Base-by-base conservation (phyloP, 805 yeast genomes). In the Teunomyces kruisii region DNA sequence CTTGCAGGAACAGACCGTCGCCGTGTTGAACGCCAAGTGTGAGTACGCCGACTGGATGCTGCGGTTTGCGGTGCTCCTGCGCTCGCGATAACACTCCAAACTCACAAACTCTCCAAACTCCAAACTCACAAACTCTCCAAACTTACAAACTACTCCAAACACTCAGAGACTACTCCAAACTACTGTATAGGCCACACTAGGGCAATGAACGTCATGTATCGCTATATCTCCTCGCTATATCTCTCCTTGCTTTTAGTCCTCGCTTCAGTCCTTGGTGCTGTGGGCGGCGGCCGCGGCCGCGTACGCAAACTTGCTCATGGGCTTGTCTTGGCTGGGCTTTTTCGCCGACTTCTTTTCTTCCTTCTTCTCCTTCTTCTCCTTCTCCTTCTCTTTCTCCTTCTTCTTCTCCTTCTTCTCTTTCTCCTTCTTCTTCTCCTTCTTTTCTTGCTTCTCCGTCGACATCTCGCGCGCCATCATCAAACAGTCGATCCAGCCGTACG, bases 401-500 rank as follows among this genome's bases (percentile, higher is more conserved):
- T 28, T 14, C 17, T 5, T 9, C 26, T 29, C 36, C 15, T 28
- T 28, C 31, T 28, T 27, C 28, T n/a, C 22, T 19, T 26, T 27
- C 19, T 38, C 42, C 37, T 37, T 32, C 28, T 1, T n/a, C 27
- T 45, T 37, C n/a, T 16, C 33, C 24, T 12, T 37, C 28, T 29
- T 13, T 9, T 17, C 39, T 37, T 41, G 16, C n/a, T 26, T 22
- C 4, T n/a, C 7, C 27, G 13, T 38, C 32, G 45, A 65, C 55
- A 83, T 55, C 40, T 83, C 81, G 52, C 84, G 82, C 2, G 89
- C 87, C 51, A 78, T 77, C 51, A 86, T 66, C 46, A 86, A 70
- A 41, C 89, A 78, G 39, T 83, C 86, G 10, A 86, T 83, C 92
- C 92, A 86, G 3, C 80, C 76, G 37, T 78, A 73, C 4, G 69